Base-by-base conservation (phyloP, 2,329 filamentous ascomycete species). In the Ploettnerulaceae sp. region DNA sequence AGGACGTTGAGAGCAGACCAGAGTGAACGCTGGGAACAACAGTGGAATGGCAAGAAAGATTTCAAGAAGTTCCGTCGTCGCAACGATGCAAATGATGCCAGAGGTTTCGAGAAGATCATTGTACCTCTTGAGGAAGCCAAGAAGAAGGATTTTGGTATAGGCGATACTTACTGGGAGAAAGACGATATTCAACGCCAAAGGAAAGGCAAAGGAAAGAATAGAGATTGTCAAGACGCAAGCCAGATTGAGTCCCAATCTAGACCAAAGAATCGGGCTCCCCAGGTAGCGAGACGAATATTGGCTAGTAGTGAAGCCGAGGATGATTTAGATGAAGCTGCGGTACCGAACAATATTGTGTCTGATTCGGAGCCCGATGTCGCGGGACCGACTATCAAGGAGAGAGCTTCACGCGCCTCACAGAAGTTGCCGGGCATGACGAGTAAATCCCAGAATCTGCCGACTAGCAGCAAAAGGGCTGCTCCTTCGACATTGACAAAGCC, bases 31-130 rank as follows among this genome's bases (percentile, higher is more conserved):
- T 96, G 91, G 90, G 79, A 96, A 55, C 81, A 88, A 1, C 75
- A 75, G 29, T 98, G 93, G 93, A 95, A 96, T 62, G 93, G 91
- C 0, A 77, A 91, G 33, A 91, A 89, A 66, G 97, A 98, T 62
- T 98, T 95, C 70, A 98, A 98, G 66, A 86, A 81, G 58, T 98
- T 98, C 61, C 74, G 75, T 17, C 74, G 72, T 45, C 73, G 78
- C 43, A 82, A 78, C 18, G 76, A 58, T n/a, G 52, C 51, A 5
- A 49, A 53, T 42, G 64, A 58, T 17, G 53, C 48, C 51, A 64
- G 45, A 57, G 66, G 56, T 61, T 64, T 52, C 42, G 36, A 56
- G 7, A 55, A 53, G 11, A 66, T 65, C 0, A 81, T 87, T 41
- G 79, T 87, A 9, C 69, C 73, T 0, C 66, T 87, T 1, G 77